Percentiles rank a stretch among this genome's conserved stretches.
Evolutionary conservation across 2,329 filamentous ascomycete species (phyloP).

Genomic region (Colletotrichum sp.): DNA sequence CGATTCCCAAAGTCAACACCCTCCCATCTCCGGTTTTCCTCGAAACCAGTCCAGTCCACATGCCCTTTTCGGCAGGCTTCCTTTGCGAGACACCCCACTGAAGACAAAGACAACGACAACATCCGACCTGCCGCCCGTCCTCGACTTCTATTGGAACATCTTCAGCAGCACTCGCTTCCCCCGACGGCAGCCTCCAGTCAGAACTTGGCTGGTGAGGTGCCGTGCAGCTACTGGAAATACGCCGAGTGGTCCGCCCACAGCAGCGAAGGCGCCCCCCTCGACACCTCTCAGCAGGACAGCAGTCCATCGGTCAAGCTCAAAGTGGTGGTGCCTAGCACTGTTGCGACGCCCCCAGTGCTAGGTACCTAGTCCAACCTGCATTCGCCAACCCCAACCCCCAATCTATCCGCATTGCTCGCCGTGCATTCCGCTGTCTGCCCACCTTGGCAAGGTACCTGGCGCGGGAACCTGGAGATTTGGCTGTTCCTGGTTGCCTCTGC

Average conservation of each 20-base stretch:
- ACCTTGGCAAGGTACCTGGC: background rate
- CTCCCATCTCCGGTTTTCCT: background rate
- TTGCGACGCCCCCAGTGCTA: background rate
- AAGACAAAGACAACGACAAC: background rate
- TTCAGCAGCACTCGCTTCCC: background rate
- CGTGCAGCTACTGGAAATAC: constrained; percentile 1
- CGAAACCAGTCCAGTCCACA: background rate
- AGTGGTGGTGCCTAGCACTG: constrained; percentile 10
- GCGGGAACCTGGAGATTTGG: background rate
- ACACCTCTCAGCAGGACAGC: background rate
- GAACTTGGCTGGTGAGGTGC: background rate
- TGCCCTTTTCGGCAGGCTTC: background rate
- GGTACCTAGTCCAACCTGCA: background rate
- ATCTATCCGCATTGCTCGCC: background rate
- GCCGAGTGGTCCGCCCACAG: constrained; percentile 7
- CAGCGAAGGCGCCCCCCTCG: background rate
- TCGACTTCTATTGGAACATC: background rate
- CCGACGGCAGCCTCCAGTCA: background rate
- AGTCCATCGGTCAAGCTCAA: background rate
- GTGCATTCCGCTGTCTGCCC: background rate
- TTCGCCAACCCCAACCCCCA: background rate
- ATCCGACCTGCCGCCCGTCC: background rate
- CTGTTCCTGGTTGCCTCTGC: background rate
- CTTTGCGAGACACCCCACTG: background rate
- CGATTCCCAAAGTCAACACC: background rate